Percentiles rank a stretch among this genome's conserved stretches.
Evolutionary conservation across 2,329 filamentous ascomycete species (phyloP).

Genomic region (Phyllosticta citriasiana): DNA sequence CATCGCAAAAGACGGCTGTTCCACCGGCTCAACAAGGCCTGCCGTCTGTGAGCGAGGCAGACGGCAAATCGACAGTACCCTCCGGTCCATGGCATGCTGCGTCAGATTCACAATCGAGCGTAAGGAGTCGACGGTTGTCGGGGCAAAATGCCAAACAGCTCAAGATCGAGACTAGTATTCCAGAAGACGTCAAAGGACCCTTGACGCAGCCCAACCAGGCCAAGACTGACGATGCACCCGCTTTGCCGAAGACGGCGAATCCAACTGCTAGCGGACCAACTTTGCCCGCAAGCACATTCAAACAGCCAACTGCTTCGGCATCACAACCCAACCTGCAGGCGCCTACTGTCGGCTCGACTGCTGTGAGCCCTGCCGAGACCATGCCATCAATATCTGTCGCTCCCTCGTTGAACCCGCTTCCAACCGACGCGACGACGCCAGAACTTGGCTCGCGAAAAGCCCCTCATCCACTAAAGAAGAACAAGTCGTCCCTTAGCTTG

Average conservation of each 20-base stretch:
- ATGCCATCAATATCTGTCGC: slow-evolving; percentile 32
- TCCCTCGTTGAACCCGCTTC: slow-evolving; percentile 25
- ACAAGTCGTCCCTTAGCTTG: slow-evolving; percentile 50
- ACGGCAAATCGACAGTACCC: not conserved
- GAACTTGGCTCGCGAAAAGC: not conserved
- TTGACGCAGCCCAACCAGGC: slow-evolving; percentile 16
- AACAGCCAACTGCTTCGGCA: slow-evolving; percentile 22
- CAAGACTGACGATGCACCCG: slow-evolving; percentile 16
- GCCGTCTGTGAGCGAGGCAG: not conserved
- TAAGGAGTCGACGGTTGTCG: slow-evolving; percentile 69
- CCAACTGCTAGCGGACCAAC: slow-evolving; percentile 12
- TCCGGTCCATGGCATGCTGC: not conserved
- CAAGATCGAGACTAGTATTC: slow-evolving; percentile 68
- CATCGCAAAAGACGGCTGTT: not conserved
- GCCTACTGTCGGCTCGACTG: slow-evolving; percentile 12
- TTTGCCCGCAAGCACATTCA: slow-evolving; percentile 21
- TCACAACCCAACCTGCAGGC: slow-evolving; percentile 13
- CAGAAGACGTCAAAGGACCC: slow-evolving; percentile 1
- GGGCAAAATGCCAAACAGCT: slow-evolving; percentile 71
- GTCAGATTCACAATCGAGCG: slow-evolving; percentile 31
- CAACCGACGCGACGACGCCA: not conserved
- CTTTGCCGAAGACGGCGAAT: slow-evolving; percentile 27
- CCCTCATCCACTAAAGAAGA: slow-evolving; percentile 30
- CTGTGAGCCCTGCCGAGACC: slow-evolving; percentile 32
- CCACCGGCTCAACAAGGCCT: slow-evolving; percentile 12